Conservation (phyloP, 192 early-diverging fungal genomes). For the Coemansia asiatica region DNA sequence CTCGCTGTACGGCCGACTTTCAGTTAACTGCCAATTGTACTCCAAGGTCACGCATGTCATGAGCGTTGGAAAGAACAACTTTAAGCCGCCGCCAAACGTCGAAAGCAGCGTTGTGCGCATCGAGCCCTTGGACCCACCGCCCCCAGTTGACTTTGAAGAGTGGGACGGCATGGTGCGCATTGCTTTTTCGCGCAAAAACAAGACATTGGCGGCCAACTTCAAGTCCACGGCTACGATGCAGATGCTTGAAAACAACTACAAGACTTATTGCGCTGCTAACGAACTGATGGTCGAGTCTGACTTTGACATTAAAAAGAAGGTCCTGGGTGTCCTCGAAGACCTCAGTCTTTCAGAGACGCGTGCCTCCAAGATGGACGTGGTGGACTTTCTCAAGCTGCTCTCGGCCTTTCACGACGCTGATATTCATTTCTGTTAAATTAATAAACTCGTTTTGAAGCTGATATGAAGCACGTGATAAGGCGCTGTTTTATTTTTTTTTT, state of each 20-base stretch:
- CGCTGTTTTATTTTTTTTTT: too few relatives aligned
- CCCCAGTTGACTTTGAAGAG: conserved; percentile 90
- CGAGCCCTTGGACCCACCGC: conserved; percentile 91
- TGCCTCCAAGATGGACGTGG: conserved; percentile 89
- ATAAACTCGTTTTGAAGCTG: not conserved
- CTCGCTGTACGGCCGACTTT: conserved; percentile 84
- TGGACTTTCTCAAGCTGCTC: conserved; percentile 91
- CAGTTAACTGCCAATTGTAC: conserved; percentile 91
- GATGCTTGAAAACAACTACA: conserved; percentile 95
- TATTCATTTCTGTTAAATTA: conserved; percentile 89
- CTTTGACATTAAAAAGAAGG: conserved; percentile 82
- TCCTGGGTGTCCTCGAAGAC: conserved; percentile 72
- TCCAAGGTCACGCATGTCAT: conserved; percentile 94
- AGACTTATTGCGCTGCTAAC: conserved; percentile 83
- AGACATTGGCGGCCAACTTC: conserved; percentile 87
- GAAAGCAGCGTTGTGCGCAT: conserved; percentile 94
- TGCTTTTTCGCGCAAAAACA: conserved; percentile 91
- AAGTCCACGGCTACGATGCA: conserved; percentile 83
- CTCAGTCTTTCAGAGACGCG: conserved; percentile 70
- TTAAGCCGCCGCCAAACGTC: conserved; percentile 95
- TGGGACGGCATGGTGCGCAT: conserved; percentile 97
- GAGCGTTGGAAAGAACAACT: conserved; percentile 98
- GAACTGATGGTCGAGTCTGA: conserved; percentile 77
- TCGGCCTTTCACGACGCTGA: conserved; percentile 85
- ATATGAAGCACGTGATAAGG: conserved; percentile 2